phyloP scores from a whole-genome alignment of 108 stramenopile genomes.

The Fragilaria crotonensis region DNA sequence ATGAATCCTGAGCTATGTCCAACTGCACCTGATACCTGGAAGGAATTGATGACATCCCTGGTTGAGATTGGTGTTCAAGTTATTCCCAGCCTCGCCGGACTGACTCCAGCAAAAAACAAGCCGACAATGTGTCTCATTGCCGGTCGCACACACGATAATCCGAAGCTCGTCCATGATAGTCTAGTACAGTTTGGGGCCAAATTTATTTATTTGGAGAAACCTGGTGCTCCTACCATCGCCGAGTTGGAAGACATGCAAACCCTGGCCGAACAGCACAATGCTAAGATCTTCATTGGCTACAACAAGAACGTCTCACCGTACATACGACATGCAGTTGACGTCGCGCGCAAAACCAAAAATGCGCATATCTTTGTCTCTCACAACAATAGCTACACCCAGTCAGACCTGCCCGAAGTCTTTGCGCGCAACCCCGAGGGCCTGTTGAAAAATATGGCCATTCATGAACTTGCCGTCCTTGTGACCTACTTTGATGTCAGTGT shows the following conservation, averaged over 20 bases:
- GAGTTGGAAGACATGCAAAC: constrained; percentile 56
- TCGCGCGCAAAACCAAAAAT: constrained; percentile 14
- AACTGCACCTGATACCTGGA: constrained; percentile 25
- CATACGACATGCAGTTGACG: constrained; percentile 40
- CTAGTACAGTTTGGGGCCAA: constrained; percentile 32
- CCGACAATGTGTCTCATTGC: constrained; percentile 37
- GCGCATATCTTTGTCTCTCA: constrained; percentile 61
- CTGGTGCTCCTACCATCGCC: constrained; percentile 73
- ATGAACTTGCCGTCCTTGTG: constrained; percentile 72
- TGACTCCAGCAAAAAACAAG: neutral
- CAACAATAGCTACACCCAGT: constrained; percentile 70
- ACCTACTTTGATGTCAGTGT: constrained; percentile 71
- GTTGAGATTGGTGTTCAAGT: constrained; percentile 32
- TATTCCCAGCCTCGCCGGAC: constrained; percentile 26
- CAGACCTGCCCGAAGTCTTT: constrained; percentile 69
- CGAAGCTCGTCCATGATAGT: constrained; percentile 40
- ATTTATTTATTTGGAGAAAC: constrained; percentile 77
- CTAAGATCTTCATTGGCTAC: constrained; percentile 68
- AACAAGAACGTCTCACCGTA: constrained; percentile 84
- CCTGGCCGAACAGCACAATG: constrained; percentile 24
- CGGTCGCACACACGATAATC: constrained; percentile 74
- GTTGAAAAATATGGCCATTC: constrained; percentile 90
- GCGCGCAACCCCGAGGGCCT: constrained; percentile 81
- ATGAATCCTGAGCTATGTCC: constrained; percentile 25
- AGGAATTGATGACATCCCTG: constrained; percentile 34